A percentile compares a stretch with the other conserved stretches of the same genome.
Evolutionary conservation across 768 basidiomycete species (phyloP).

Genomic region (Coprinellus aureogranulatus): DNA sequence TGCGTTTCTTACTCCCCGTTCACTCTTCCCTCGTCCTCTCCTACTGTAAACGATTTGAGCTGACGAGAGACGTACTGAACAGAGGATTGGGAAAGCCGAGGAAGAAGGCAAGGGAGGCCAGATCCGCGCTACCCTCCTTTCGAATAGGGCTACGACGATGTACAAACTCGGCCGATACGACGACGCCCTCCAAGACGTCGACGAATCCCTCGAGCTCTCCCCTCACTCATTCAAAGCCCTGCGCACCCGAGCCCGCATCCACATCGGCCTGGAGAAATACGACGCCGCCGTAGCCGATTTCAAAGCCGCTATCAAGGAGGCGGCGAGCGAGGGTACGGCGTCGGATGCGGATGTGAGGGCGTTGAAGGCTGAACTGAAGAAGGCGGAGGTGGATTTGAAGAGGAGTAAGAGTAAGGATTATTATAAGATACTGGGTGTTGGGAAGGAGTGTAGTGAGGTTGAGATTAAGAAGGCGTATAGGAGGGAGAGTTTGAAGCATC

Average conservation of each 20-base stretch:
- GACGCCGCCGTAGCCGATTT: slow-evolving; percentile 74
- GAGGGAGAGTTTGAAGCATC: slow-evolving; percentile 79
- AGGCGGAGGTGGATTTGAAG: slow-evolving; percentile 80
- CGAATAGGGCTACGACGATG: slow-evolving; percentile 80
- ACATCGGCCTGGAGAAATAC: slow-evolving; percentile 71
- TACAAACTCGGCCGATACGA: slow-evolving; percentile 69
- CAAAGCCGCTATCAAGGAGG: slow-evolving; percentile 74
- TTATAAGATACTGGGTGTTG: slow-evolving; percentile 72
- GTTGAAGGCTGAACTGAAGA: slow-evolving; percentile 66
- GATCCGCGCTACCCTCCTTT: slow-evolving; percentile 75
- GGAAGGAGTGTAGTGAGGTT: slow-evolving; percentile 56
- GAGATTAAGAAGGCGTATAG: slow-evolving; percentile 94
- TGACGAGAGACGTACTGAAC: too few relatives aligned
- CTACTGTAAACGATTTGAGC: too few relatives aligned
- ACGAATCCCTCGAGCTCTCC: slow-evolving; percentile 59
- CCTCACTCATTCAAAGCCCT: slow-evolving; percentile 80
- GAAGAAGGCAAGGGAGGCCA: slow-evolving; percentile 80
- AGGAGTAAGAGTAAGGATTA: slow-evolving; percentile 89
- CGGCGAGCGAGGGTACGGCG: slow-evolving; percentile 54
- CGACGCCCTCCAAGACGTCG: slow-evolving; percentile 71
- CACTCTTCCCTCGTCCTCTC: too few relatives aligned
- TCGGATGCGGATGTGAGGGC: slow-evolving; percentile 60
- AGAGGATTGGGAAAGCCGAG: slow-evolving; percentile 65
- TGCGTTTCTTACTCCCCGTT: slow-evolving; percentile 26
- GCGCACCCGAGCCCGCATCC: slow-evolving; percentile 79